Evolutionary conservation across 1,139 yeast species (phyloP), one percentile per base, ranked within the genome.

Genomic region (Taphrina confusa): DNA sequence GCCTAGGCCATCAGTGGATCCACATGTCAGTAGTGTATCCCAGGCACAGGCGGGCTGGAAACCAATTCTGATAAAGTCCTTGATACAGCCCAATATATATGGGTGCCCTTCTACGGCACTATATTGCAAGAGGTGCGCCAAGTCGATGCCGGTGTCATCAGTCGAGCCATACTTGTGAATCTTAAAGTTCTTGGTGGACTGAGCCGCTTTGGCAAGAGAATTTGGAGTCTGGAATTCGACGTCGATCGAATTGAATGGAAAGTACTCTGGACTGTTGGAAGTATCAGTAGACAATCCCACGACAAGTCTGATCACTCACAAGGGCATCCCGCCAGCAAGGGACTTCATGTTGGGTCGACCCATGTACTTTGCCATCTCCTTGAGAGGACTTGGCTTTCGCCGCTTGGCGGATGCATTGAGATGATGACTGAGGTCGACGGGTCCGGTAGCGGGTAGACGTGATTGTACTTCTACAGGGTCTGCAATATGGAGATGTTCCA

Each of bases 241-340:
- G 22, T 33, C 54, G 23, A 49, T 12, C 16, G 54, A 20, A 14
- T 49, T 33, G 44, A 49, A 49, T 18, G 44, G 44, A n/a, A 34
- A 33, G 44, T 49, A 36, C 30, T 36, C 83, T 78, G 44, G 66
- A 50, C 64, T 85, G 78, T 55, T 78, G 76, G 22, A 86, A 84
- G 30, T 85, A 88, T 65, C 87, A 85, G 42, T 96, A 96, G 37
- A 82, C 76, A 69, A 88, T 88, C 80, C 90, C 87, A 55, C 97
- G 97, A 80, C 92, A 92, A 72, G 5, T 33, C 18, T 33, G 37
- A 87, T 84, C 66, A 85, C 90, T 23, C 95, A 76, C 69, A 87
- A 75, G 22, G 98, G 98, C 68, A 92, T 80, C 5, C 98, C 98
- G 66, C 97, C 98, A 58, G 97, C 97, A 64, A 92, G 81, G 70